These are phyloP conservation scores for Nasturtium officinale DNA, from an alignment of 345 rosid genomes.

Conservation along the genomic window DNA sequence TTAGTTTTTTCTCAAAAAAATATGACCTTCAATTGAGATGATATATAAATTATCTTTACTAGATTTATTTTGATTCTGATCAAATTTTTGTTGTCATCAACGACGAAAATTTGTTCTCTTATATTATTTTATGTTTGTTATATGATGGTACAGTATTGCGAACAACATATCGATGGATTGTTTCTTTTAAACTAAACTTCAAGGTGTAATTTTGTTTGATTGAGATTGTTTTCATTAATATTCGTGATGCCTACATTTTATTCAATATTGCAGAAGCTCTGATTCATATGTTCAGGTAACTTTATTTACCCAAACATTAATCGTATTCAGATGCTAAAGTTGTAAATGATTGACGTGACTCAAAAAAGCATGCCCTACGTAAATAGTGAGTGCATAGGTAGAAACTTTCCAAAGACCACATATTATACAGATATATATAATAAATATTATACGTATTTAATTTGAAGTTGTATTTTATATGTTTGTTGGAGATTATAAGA, in stretches of 20 bases:
- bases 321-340: conserved; percentile 43
- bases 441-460: background rate
- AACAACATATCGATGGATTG: background rate
- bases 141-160: background rate
- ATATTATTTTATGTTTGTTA: background rate
- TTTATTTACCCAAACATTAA: conserved; percentile 34
- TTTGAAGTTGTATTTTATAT: conserved; percentile 20
- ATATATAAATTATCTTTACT: too few relatives aligned
- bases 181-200: background rate
- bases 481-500: conserved; percentile 30
- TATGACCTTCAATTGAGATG: too few relatives aligned
- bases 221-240: conserved; percentile 19
- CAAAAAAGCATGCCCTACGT: conserved; percentile 40
- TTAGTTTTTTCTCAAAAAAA: background rate
- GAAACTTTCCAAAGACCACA: too few relatives aligned
- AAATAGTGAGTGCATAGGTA: conserved; percentile 29
- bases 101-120: background rate
- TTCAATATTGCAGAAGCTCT: conserved; percentile 41
- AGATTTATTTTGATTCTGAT: background rate
- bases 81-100: background rate
- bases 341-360: conserved; percentile 45
- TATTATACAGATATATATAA: background rate
- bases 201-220: conserved; percentile 10
- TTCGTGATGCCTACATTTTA: conserved; percentile 18
- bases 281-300: conserved; percentile 44